A percentile compares a stretch with the other conserved stretches of the same genome.
Evolutionary conservation across 768 basidiomycete species (phyloP).

Genomic region (Jaapia argillacea): DNA sequence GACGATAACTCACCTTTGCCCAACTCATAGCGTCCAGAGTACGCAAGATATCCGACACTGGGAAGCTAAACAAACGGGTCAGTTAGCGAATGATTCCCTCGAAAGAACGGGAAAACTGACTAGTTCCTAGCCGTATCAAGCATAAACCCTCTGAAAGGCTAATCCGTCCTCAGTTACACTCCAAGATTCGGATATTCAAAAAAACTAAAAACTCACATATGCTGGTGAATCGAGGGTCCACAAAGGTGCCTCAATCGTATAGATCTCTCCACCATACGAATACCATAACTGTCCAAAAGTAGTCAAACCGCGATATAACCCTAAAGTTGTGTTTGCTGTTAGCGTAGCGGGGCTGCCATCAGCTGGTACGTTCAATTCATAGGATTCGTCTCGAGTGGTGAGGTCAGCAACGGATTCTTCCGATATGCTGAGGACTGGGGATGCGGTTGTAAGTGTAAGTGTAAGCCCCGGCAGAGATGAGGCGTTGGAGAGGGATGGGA

Average conservation of each 20-base stretch:
- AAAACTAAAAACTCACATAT: conserved; percentile 24
- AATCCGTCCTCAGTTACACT: neutral
- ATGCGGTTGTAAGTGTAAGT: conserved; percentile 14
- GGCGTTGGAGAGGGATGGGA: conserved; percentile 16
- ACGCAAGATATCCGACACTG: conserved; percentile 26
- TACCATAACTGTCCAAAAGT: conserved; percentile 51
- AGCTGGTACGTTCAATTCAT: conserved; percentile 27
- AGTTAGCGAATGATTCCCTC: neutral
- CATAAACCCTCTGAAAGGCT: conserved; percentile 29
- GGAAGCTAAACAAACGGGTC: conserved; percentile 18
- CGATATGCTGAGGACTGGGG: conserved; percentile 18
- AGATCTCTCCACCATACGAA: conserved; percentile 20
- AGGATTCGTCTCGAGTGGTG: conserved; percentile 32
- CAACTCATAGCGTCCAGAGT: conserved; percentile 44
- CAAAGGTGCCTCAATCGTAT: conserved; percentile 30
- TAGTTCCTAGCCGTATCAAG: conserved; percentile 39
- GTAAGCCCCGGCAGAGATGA: conserved; percentile 15
- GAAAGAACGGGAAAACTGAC: conserved; percentile 17
- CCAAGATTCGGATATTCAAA: neutral
- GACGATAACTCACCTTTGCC: conserved; percentile 38
- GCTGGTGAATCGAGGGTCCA: conserved; percentile 35
- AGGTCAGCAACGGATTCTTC: conserved; percentile 24
- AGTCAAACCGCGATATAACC: conserved; percentile 41
- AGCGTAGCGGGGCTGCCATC: conserved; percentile 27
- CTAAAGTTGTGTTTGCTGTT: conserved; percentile 34